Evolutionary conservation across 2,329 filamentous ascomycete species (phyloP).

Genomic region (Rosellinia necatrix): DNA sequence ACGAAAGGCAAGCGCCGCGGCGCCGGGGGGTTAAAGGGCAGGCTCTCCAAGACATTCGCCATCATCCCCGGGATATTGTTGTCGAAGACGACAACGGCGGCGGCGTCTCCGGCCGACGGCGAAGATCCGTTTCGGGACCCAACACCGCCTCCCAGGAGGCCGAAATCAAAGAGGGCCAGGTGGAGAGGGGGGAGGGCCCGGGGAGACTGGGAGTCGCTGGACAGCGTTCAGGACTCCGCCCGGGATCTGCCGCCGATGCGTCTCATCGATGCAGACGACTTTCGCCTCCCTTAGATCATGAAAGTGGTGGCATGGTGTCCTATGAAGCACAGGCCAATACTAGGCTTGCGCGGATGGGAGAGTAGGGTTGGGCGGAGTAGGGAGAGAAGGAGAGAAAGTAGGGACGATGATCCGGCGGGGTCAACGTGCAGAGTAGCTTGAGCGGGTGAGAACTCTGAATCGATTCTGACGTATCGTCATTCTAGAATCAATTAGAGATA

Average conservation of each 20-base stretch:
- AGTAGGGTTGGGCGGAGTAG: neutral
- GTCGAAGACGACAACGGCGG: neutral
- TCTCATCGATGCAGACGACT: slow-evolving; percentile 21
- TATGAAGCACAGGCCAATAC: too few relatives aligned
- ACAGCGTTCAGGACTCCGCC: slow-evolving; percentile 7
- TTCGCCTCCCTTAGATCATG: slow-evolving; percentile 7
- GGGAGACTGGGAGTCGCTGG: neutral
- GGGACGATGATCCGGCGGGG: neutral
- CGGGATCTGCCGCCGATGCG: slow-evolving; percentile 19
- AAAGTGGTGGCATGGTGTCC: too few relatives aligned
- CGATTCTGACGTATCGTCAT: neutral
- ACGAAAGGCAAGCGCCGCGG: neutral
- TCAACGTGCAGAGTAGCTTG: neutral
- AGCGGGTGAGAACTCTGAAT: neutral
- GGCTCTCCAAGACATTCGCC: neutral
- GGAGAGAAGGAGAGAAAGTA: neutral
- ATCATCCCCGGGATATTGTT: neutral
- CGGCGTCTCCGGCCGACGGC: neutral
- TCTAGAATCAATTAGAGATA: too few relatives aligned
- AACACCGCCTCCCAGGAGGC: neutral
- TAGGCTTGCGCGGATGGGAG: neutral
- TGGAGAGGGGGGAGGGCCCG: neutral
- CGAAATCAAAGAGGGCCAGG: neutral
- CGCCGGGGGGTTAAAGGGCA: too few relatives aligned
- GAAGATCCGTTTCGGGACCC: slow-evolving; percentile 17